Base-by-base conservation (phyloP, 2,329 filamentous ascomycete species). In the Venturia asperata region DNA sequence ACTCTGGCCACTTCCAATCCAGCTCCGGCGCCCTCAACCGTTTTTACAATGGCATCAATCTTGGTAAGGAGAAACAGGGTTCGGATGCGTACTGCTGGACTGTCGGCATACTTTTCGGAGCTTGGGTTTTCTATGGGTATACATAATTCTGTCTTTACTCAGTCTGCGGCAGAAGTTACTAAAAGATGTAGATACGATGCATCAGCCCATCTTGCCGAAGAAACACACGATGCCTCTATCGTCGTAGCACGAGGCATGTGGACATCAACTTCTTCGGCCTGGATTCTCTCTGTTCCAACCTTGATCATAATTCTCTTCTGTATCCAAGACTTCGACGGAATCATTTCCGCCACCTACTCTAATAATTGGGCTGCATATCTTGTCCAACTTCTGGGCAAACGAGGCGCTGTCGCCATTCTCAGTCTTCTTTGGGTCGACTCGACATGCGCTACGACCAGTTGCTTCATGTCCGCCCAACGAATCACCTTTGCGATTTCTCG, bases 341-440 rank as follows among this genome's bases (percentile, higher is more conserved):
- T 78, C 64, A 71, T 76, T 41, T 68, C 68, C 1, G 75, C 70
- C 6, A 68, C 70, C 0, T 77, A 76, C 61, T 63, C 72, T 42
- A 77, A 77, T 68, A 77, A 77, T 66, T 78, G 72, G 72, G 76
- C 76, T 11, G 76, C 72, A 64, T 78, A 76, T 64, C 69, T 77
- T 4, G 70, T 77, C 2, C 75, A 77, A 61, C 69, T 76, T 5
- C 64, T 77, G 11, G 76, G 76, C 0, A 66, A 70, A 11, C 70
- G 71, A 19, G 75, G 74, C 10, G 76, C 76, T 6, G 68, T 73
- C 6, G 75, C 72, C 10, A 72, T 77, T 34, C 69, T 78, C 3
- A 66, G 69, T 47, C 49, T 77, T 3, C 69, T 77, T 17, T 78
- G 75, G 74, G 69, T 78, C 3, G 75, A 77, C 66, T 72, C 71